Conservation (phyloP, 2,329 filamentous ascomycete species). For the Trichoderma simmonsii region DNA sequence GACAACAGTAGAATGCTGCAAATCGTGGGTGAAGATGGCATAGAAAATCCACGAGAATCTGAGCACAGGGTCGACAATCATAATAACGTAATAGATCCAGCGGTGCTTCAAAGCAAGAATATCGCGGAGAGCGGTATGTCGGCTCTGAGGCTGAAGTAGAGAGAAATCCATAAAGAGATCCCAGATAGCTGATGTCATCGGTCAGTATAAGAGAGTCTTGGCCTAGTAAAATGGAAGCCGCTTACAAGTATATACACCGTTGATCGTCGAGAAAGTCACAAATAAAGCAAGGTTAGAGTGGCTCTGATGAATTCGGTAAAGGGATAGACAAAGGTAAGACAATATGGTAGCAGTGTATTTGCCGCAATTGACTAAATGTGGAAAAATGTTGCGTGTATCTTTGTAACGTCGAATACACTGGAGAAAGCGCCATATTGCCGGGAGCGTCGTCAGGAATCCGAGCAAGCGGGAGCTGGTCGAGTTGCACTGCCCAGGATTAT, state of each 20-base stretch:
- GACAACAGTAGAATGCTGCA: constrained; percentile 78
- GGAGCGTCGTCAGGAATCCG: constrained; percentile 80
- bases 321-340: constrained; percentile 71
- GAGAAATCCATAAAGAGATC: constrained; percentile 97
- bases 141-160: constrained; percentile 72
- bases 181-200: constrained; percentile 64
- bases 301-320: constrained; percentile 73
- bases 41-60: constrained; percentile 96
- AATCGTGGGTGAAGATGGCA: constrained; percentile 73
- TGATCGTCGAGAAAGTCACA: constrained; percentile 75
- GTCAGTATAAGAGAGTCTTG: background rate
- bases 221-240: constrained; percentile 18
- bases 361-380: constrained; percentile 85
- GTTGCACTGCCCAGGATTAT: constrained; percentile 72
- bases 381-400: constrained; percentile 84
- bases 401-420: constrained; percentile 88
- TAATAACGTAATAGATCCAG: constrained; percentile 85
- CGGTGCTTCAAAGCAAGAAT: constrained; percentile 73
- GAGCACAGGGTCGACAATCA: constrained; percentile 77
- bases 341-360: constrained; percentile 87
- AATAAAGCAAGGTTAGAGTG: constrained; percentile 64
- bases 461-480: constrained; percentile 78
- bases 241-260: constrained; percentile 76
- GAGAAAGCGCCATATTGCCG: constrained; percentile 83
- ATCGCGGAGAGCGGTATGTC: constrained; percentile 67